Evolutionary conservation across 495 filamentous ascomycete genomes (phyloP).

Genomic region (Trichoderma reesei): DNA sequence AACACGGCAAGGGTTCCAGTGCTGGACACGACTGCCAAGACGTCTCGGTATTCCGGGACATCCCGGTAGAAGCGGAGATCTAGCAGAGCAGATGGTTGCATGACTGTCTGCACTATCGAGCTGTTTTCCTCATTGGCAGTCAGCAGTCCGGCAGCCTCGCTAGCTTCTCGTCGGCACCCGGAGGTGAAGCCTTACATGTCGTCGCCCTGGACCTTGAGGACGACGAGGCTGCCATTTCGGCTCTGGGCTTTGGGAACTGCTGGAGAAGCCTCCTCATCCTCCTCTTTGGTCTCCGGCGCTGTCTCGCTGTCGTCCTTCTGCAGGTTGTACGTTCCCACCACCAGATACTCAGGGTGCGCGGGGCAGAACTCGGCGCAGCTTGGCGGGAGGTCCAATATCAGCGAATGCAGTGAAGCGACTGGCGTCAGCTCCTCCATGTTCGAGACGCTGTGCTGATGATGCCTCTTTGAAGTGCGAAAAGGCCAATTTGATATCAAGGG

Average conservation of each 20-base stretch:
- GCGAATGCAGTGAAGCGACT: slow-evolving; percentile 27
- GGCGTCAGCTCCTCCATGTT: slow-evolving; percentile 8
- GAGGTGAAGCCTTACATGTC: slow-evolving; percentile 39
- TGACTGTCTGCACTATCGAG: slow-evolving; percentile 34
- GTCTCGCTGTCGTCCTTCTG: slow-evolving; percentile 35
- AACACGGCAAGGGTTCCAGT: slow-evolving; percentile 61
- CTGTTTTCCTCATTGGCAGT: slow-evolving; percentile 23
- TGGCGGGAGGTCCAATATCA: slow-evolving; percentile 53
- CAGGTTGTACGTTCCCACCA: slow-evolving; percentile 82
- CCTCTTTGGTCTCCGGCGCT: slow-evolving; percentile 21
- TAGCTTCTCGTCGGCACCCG: neutral
- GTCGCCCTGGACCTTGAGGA: slow-evolving; percentile 46
- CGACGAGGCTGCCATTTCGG: slow-evolving; percentile 62
- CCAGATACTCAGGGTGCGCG: slow-evolving; percentile 50
- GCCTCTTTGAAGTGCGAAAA: neutral
- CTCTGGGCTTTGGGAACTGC: slow-evolving; percentile 34
- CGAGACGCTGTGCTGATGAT: neutral
- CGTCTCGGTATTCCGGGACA: neutral
- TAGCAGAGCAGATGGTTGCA: slow-evolving; percentile 61
- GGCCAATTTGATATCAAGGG: neutral
- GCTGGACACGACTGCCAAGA: slow-evolving; percentile 64
- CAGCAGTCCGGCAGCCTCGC: slow-evolving; percentile 8
- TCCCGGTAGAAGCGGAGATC: slow-evolving; percentile 70
- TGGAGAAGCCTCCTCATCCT: slow-evolving; percentile 15
- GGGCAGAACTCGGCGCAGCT: slow-evolving; percentile 81